These are phyloP conservation scores for Panicum virgatum DNA, from an alignment of 202 grass and related monocot genomes.

Conservation along the genomic window DNA sequence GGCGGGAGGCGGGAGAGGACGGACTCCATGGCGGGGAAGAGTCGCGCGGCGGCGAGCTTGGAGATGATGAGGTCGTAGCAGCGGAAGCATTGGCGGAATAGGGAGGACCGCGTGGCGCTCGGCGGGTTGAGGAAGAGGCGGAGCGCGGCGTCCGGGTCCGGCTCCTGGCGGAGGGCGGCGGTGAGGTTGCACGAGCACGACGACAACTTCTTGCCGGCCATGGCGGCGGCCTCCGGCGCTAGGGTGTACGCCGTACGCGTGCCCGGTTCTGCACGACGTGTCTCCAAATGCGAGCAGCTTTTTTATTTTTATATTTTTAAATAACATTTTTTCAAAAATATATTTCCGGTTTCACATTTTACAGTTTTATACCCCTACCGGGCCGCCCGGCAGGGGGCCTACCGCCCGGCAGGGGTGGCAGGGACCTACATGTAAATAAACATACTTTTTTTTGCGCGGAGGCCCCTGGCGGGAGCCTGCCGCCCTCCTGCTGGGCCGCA, in stretches of 20 bases:
- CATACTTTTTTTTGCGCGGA: no score
- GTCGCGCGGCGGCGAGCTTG: slow-evolving; percentile 52
- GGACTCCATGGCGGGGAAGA: slow-evolving; percentile 56
- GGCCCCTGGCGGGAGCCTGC: no score
- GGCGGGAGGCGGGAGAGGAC: slow-evolving; percentile 38
- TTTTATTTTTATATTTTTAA: no score
- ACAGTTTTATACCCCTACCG: no score
- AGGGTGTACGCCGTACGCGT: no score
- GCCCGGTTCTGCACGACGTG: neutral
- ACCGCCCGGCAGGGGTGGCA: no score
- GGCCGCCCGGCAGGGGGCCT: no score
- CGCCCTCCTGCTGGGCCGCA: no score
- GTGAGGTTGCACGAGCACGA: slow-evolving; percentile 52
- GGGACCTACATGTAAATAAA: no score
- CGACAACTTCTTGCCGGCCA: slow-evolving; percentile 38
- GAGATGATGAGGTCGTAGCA: slow-evolving; percentile 59
- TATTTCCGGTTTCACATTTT: no score
- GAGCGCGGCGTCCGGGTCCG: slow-evolving; percentile 47
- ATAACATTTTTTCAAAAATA: no score
- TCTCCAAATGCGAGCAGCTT: no score
- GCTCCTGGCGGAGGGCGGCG: slow-evolving; percentile 54
- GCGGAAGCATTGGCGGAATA: slow-evolving; percentile 44
- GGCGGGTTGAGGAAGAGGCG: slow-evolving; percentile 43
- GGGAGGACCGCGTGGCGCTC: neutral
- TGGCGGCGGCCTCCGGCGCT: neutral